Percentiles rank a stretch among this genome's conserved stretches.
Evolutionary conservation across 164 flowering plant species (phyloP).

Genomic region (Dillenia suffruticosa): DNA sequence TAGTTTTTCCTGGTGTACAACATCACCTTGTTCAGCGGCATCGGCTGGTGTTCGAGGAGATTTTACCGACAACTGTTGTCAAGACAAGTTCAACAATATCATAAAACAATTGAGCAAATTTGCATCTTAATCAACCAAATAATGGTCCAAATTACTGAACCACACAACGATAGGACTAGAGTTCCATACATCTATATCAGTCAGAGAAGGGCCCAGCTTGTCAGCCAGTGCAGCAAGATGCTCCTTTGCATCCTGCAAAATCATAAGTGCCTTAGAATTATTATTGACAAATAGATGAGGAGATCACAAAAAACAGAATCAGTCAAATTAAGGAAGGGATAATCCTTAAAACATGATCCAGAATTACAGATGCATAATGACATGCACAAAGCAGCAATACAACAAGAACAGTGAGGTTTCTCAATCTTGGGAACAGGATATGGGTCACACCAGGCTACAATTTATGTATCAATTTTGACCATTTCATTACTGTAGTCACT

Average conservation of each 20-base stretch:
- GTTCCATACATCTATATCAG: slow-evolving; percentile 76
- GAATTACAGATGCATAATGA: too few relatives aligned
- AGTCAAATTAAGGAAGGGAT: too few relatives aligned
- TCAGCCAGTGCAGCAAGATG: slow-evolving; percentile 93
- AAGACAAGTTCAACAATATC: slow-evolving; percentile 17
- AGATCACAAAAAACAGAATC: too few relatives aligned
- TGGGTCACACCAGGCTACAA: too few relatives aligned
- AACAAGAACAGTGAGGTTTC: too few relatives aligned
- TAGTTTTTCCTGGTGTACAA: slow-evolving; percentile 18
- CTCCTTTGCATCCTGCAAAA: slow-evolving; percentile 90
- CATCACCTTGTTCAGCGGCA: slow-evolving; percentile 81
- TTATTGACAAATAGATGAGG: neutral
- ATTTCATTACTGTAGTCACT: too few relatives aligned
- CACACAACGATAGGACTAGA: neutral
- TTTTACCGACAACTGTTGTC: slow-evolving; percentile 68
- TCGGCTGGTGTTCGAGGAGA: slow-evolving; percentile 46
- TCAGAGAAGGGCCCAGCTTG: slow-evolving; percentile 81
- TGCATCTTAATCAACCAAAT: too few relatives aligned
- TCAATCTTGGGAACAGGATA: too few relatives aligned
- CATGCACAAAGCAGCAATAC: too few relatives aligned
- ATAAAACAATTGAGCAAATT: neutral
- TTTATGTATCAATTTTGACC: too few relatives aligned
- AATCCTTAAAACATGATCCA: too few relatives aligned
- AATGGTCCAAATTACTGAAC: too few relatives aligned
- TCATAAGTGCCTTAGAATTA: slow-evolving; percentile 1